Evolutionary conservation across 176 grass and related monocot species (phyloP).

Genomic region (Sorghum bicolor): Sorghum_bicolor_NCBIv3 NC_012870.2:71870501-71871000

Average conservation of each 20-base stretch:
- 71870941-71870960: background rate
- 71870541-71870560: background rate
- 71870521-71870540: background rate
- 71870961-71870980: background rate
- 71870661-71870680: conserved; percentile 94
- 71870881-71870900: conserved; percentile 77
- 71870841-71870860: conserved; percentile 71
- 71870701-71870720: conserved; percentile 57
- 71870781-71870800: background rate
- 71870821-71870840: conserved; percentile 92
- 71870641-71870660: conserved; percentile 79
- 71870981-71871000: background rate
- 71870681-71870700: conserved; percentile 77
- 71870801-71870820: conserved; percentile 90
- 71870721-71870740: background rate
- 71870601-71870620: conserved; percentile 77
- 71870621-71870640: conserved; percentile 82
- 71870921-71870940: background rate
- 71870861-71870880: conserved; percentile 70
- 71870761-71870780: background rate
- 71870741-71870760: background rate
- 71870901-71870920: conserved; percentile 76
- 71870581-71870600: background rate
- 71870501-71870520: background rate
- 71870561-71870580: background rate